These are phyloP conservation scores for Apiospora phragmitis DNA, from an alignment of 2,329 filamentous ascomycete species.

Conservation along the genomic window DNA sequence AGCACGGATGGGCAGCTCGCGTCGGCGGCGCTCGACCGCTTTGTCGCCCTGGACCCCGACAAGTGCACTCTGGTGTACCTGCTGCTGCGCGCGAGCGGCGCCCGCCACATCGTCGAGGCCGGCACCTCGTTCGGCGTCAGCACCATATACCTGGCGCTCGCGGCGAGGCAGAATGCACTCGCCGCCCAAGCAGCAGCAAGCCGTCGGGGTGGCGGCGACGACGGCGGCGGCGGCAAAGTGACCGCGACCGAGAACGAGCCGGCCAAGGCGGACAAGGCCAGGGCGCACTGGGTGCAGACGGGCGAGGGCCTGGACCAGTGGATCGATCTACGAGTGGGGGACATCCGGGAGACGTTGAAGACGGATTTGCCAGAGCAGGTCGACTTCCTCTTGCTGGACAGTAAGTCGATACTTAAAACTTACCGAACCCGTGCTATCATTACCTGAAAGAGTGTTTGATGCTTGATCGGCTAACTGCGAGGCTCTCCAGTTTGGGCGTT, in stretches of 20 bases:
- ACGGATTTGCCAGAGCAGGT: conserved; percentile 45
- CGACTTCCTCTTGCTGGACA: conserved; percentile 61
- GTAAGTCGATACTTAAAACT: conserved; percentile 41
- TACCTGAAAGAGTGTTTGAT: background rate
- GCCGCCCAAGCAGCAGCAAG: background rate
- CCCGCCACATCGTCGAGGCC: conserved; percentile 56
- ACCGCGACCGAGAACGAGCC: conserved; percentile 63
- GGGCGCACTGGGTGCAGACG: conserved; percentile 52
- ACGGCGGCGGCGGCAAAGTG: conserved; percentile 39
- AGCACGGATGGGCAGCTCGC: conserved; percentile 22
- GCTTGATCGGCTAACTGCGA: background rate
- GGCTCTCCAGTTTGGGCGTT: conserved; percentile 51
- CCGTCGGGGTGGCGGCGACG: background rate
- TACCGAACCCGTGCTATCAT: background rate
- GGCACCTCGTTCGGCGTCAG: conserved; percentile 63
- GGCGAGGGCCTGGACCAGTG: conserved; percentile 47
- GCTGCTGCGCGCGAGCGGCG: conserved; percentile 47
- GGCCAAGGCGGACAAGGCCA: conserved; percentile 51
- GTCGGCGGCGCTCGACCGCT: conserved; percentile 31
- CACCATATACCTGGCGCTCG: conserved; percentile 63
- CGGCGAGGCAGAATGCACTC: conserved; percentile 48
- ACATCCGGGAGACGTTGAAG: conserved; percentile 57
- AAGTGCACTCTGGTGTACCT: conserved; percentile 60
- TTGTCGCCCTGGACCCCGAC: conserved; percentile 59
- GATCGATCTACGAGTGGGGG: conserved; percentile 59